These are phyloP conservation scores for Alternaria burnsii DNA, from an alignment of 2,329 filamentous ascomycete species.

Conservation along the genomic window DNA sequence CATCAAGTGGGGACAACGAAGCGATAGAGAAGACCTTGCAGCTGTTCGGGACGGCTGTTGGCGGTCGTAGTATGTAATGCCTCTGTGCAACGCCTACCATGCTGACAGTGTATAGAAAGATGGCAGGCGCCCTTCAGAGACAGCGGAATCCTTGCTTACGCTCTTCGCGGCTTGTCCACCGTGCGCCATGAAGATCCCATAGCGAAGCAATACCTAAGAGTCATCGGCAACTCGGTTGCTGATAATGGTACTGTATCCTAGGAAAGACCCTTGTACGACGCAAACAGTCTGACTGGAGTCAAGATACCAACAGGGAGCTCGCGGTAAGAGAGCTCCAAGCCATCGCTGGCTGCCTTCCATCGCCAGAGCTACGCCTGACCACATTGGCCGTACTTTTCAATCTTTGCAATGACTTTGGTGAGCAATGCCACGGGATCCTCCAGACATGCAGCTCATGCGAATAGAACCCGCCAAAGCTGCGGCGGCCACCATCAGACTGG, in stretches of 20 bases:
- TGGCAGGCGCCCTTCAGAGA: constrained; percentile 42
- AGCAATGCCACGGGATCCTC: constrained; percentile 14
- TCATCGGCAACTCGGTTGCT: constrained; percentile 51
- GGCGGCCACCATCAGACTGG: constrained; percentile 46
- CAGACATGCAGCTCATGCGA: constrained; percentile 22
- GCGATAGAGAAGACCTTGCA: constrained; percentile 31
- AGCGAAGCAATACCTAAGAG: constrained; percentile 47
- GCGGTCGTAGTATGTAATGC: constrained; percentile 38
- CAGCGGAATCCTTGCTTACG: constrained; percentile 40
- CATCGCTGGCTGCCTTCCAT: constrained; percentile 37
- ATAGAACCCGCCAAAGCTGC: constrained; percentile 47
- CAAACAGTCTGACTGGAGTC: constrained; percentile 25
- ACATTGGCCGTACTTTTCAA: constrained; percentile 56
- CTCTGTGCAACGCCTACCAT: background rate
- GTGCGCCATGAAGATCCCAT: constrained; percentile 26
- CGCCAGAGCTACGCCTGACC: constrained; percentile 35
- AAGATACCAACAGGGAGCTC: constrained; percentile 46
- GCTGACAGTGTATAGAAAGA: constrained; percentile 41
- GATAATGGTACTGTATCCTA: constrained; percentile 41
- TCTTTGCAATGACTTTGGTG: constrained; percentile 54
- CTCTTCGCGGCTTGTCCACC: constrained; percentile 36
- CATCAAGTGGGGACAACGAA: constrained; percentile 15
- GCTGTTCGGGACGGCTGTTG: constrained; percentile 45
- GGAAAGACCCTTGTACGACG: background rate
- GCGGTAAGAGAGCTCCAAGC: constrained; percentile 35